Percentiles rank a stretch among this genome's conserved stretches.
Evolutionary conservation across 2,329 filamentous ascomycete genomes (phyloP).

Genomic region (Nemania diffusa): DNA sequence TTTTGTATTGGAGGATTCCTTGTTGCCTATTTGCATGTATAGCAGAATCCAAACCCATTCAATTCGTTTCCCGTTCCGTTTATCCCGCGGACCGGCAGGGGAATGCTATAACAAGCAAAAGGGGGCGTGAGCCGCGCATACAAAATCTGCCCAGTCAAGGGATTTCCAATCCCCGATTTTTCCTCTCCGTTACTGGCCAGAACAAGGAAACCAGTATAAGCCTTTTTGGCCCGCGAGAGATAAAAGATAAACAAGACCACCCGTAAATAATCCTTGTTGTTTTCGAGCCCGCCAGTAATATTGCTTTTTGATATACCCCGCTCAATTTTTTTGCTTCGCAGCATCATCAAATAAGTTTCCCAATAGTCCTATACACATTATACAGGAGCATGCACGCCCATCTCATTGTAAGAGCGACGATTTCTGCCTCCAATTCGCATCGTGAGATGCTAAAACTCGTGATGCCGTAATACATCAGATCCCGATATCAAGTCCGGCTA

Average conservation of each 20-base stretch:
- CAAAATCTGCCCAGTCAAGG: slow-evolving; percentile 31
- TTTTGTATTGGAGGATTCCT: slow-evolving; percentile 18
- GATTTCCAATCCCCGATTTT: slow-evolving; percentile 18
- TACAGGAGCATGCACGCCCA: slow-evolving; percentile 31
- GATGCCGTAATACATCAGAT: slow-evolving; percentile 12
- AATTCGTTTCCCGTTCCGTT: slow-evolving; percentile 20
- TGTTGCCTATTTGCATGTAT: slow-evolving; percentile 31
- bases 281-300: slow-evolving; percentile 7
- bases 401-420: slow-evolving; percentile 3
- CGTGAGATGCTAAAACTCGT: slow-evolving; percentile 11
- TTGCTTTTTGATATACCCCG: slow-evolving; percentile 31
- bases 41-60: slow-evolving; percentile 28
- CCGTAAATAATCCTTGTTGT: slow-evolving; percentile 20
- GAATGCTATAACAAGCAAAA: slow-evolving; percentile 24
- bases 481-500: neutral
- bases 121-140: slow-evolving; percentile 33
- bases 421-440: slow-evolving; percentile 4
- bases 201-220: slow-evolving; percentile 17
- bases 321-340: slow-evolving; percentile 17
- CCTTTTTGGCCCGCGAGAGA: slow-evolving; percentile 10
- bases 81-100: slow-evolving; percentile 7
- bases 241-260: slow-evolving; percentile 19
- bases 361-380: slow-evolving; percentile 39
- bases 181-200: slow-evolving; percentile 10
- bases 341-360: slow-evolving; percentile 21